These are phyloP conservation scores for Aspergillus latus DNA, from an alignment of 2,329 filamentous ascomycete species.

Conservation along the genomic window DNA sequence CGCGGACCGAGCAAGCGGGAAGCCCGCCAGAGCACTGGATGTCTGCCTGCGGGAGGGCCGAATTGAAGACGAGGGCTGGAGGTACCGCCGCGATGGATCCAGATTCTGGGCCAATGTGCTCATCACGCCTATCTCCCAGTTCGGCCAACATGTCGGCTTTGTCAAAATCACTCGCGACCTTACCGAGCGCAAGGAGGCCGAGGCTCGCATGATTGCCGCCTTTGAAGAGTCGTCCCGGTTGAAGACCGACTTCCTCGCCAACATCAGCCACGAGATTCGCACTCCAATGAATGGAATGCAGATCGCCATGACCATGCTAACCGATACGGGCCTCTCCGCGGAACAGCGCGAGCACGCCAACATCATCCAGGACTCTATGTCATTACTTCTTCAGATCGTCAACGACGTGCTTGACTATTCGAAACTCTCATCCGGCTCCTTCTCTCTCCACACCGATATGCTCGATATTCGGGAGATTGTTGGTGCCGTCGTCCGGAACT, in stretches of 20 bases:
- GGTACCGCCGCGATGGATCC: slow-evolving; percentile 58
- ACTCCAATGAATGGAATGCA: slow-evolving; percentile 66
- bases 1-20: slow-evolving; percentile 51
- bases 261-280: slow-evolving; percentile 65
- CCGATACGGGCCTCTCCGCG: slow-evolving; percentile 52
- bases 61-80: slow-evolving; percentile 61
- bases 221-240: slow-evolving; percentile 64
- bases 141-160: slow-evolving; percentile 56
- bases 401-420: slow-evolving; percentile 69
- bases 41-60: slow-evolving; percentile 56
- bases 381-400: slow-evolving; percentile 60
- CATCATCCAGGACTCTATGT: slow-evolving; percentile 61
- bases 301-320: slow-evolving; percentile 58
- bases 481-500: slow-evolving; percentile 52
- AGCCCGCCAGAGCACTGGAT: slow-evolving; percentile 54
- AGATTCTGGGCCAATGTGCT: slow-evolving; percentile 63
- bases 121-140: slow-evolving; percentile 57
- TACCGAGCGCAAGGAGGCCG: slow-evolving; percentile 56
- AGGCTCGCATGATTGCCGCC: slow-evolving; percentile 56
- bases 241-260: slow-evolving; percentile 62
- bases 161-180: slow-evolving; percentile 61
- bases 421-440: slow-evolving; percentile 60
- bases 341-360: slow-evolving; percentile 58
- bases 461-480: slow-evolving; percentile 49
- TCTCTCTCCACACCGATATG: slow-evolving; percentile 56